Base-by-base conservation (phyloP, 1,139 yeast species). In the Geotrichum citri-aurantii region DNA sequence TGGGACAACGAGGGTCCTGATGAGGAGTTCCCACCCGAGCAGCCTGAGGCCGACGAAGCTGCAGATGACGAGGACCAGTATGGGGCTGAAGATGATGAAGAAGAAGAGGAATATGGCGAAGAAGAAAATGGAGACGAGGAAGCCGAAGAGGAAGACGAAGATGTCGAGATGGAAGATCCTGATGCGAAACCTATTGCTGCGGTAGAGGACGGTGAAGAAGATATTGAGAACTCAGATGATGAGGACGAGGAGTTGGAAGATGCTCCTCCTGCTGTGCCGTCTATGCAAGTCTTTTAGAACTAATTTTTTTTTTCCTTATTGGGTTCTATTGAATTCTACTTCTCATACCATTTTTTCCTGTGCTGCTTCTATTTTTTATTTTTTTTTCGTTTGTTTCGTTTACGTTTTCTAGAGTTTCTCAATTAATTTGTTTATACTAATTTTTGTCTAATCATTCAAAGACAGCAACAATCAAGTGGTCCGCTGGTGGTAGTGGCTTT, bases 1-100 rank as follows among this genome's bases (percentile, higher is more conserved):
- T 93, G 99, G 99, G 78, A 75, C 61, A 81, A 80, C 61, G 86
- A 79, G 52, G 85, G 80, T 17, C 81, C 78, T 53, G 80, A 80
- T 37, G 86, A 84, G 58, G 88, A 88, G 62, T 88, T 83, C 67
- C 96, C 96, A 75, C 95, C 75, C 3, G 95, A 88, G 60, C 87
- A 82, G 66, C 84, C 81, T 0, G 86, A 81, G 19, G 83, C 77
- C 1, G 86, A 81, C 56, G 78, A 65, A 27, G 78, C 71, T 21
- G 76, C 68, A 1, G 77, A 67, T 27, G 78, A 69, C 5, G 75
- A 65, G 7, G 78, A 72, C 10, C 77, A 70, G 10, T 78, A 71
- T 2, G 77, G 67, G 2, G 78, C 65, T 10, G 72, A 65, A 2
- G 74, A 65, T 29, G 74, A 66, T 7, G 72, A 68, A 26, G 72